These are phyloP conservation scores for Saccharomycopsis amapae DNA, from an alignment of 805 yeast species.

Conservation along the genomic window DNA sequence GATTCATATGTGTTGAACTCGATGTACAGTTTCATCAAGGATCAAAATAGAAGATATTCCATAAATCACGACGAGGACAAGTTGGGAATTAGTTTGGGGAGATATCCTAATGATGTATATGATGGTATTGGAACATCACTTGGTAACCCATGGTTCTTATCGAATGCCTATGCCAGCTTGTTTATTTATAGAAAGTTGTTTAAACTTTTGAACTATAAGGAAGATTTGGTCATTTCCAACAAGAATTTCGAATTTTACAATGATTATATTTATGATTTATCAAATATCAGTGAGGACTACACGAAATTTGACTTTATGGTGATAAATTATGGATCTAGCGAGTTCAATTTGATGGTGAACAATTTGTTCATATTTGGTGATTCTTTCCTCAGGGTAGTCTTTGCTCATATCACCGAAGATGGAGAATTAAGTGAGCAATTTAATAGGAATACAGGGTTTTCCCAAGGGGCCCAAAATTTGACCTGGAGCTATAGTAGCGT, in stretches of 20 bases:
- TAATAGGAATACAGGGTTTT: conserved; percentile 68
- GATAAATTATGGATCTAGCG: conserved; percentile 24
- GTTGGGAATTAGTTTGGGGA: conserved; percentile 52
- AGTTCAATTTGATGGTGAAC: conserved; percentile 39
- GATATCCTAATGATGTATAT: conserved; percentile 74
- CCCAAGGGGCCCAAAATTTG: conserved; percentile 81
- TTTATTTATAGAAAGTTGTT: conserved; percentile 48
- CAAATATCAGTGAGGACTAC: conserved; percentile 7
- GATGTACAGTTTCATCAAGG: conserved; percentile 50
- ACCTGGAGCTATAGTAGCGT: conserved; percentile 90
- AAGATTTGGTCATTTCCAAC: conserved; percentile 38
- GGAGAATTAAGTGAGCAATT: conserved; percentile 88
- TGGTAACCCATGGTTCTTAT: conserved; percentile 81
- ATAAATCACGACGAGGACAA: conserved; percentile 49
- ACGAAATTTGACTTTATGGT: conserved; percentile 8
- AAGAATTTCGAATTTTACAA: conserved; percentile 30
- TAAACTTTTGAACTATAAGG: conserved; percentile 33
- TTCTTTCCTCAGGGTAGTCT: conserved; percentile 53
- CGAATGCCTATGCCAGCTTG: conserved; percentile 66
- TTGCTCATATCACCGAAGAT: conserved; percentile 51
- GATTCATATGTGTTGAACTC: conserved; percentile 57
- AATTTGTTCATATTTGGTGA: conserved; percentile 54
- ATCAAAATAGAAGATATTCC: conserved; percentile 72
- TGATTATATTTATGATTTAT: conserved; percentile 25
- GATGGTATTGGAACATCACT: conserved; percentile 54